Evolutionary conservation across 1,139 yeast species (phyloP).

Genomic region (Saccharomyces hybrid): DNA sequence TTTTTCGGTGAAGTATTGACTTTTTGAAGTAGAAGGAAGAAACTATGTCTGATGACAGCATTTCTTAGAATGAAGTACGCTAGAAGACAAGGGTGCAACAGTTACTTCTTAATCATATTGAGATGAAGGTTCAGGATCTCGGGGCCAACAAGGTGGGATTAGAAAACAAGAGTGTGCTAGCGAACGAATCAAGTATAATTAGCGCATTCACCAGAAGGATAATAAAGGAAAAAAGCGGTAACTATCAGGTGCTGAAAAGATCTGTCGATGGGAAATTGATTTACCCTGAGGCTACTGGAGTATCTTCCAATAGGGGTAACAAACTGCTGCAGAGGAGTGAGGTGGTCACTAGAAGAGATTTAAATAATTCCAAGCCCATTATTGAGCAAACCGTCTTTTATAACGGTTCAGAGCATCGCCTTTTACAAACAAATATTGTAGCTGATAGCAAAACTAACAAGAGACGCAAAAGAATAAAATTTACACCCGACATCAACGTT

Average conservation of each 20-base stretch:
- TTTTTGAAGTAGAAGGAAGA: background rate
- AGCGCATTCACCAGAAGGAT: slow-evolving; percentile 25
- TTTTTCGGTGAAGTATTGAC: background rate
- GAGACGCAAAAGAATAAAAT: slow-evolving; percentile 25
- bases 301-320: slow-evolving; percentile 50
- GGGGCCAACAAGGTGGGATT: background rate
- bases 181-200: slow-evolving; percentile 14
- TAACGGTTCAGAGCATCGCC: slow-evolving; percentile 32
- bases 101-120: background rate
- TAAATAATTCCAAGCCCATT: slow-evolving; percentile 34
- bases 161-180: background rate
- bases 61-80: background rate
- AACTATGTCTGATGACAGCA: slow-evolving; percentile 5
- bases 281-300: slow-evolving; percentile 28
- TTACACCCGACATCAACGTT: slow-evolving; percentile 18
- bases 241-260: slow-evolving; percentile 26
- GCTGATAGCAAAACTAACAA: background rate
- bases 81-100: background rate
- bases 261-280: slow-evolving; percentile 22
- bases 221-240: slow-evolving; percentile 30
- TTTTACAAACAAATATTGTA: slow-evolving; percentile 19
- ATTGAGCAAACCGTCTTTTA: slow-evolving; percentile 33
- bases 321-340: slow-evolving; percentile 47
- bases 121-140: background rate
- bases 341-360: slow-evolving; percentile 31